Evolutionary conservation across 1,284 basidiomycete species (phyloP), one percentile per base, ranked within the genome.

Genomic region (Leccinum holopus): DNA sequence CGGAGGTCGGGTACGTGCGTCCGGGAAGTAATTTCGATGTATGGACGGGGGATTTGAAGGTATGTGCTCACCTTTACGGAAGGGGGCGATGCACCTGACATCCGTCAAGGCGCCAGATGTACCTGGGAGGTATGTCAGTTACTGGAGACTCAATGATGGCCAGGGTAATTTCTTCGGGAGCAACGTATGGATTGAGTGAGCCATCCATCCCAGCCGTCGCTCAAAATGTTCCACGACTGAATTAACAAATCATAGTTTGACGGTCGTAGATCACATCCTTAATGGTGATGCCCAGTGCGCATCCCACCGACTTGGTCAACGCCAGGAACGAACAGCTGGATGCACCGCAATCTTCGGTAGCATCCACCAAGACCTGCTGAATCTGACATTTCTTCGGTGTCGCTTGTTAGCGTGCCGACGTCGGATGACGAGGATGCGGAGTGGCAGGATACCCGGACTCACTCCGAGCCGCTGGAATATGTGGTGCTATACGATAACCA

Each of bases 121-220:
- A 25, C 81, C 87, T 2, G 91, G 91, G 12, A 82, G 84, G 59
- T 92, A 91, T 75, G 82, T 87, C 59, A 82, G 87, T 60, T 91
- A 90, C 68, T 94, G 90, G 90, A 80, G 86, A 35, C 73, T 94
- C 61, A 84, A 78, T 65, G 85, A 90, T 69, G 82, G 80, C 2
- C 69, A 80, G 12, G 83, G 82, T 6, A 81, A 80, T 55, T 71
- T 84, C 51, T 94, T 94, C 67, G 92, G 92, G 6, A 81, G 86
- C 53, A 87, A 82, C 63, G 80, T 93, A 18, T 92, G 90, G 90
- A 83, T 90, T 32, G 87, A 90, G 89, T 91, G 63, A 69, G 80
- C 10, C 28, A 37, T 52, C 11, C 28, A 37, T 54, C 7, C n/a
- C 14, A 16, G 71, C 67, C 67, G 53, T 58, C 57, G 28, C 32